Evolutionary conservation across 2,329 filamentous ascomycete genomes (phyloP).

Genomic region (Aspergillus tanneri): DNA sequence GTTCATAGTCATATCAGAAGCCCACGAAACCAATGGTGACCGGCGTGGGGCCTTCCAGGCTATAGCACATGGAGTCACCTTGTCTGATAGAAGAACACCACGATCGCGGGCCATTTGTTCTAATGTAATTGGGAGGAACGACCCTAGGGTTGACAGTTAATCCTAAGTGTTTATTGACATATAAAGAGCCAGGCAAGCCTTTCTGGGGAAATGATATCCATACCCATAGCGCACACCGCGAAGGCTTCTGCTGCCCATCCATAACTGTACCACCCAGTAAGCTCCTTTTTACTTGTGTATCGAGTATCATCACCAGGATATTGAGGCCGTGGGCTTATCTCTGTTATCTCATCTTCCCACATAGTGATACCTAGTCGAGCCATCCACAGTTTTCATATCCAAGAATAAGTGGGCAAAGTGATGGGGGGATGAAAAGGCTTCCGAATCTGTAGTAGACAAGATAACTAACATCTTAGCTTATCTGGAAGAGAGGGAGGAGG

Average conservation of each 20-base stretch:
- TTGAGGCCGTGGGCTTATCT: conserved; percentile 43
- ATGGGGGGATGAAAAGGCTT: no score
- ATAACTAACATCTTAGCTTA: no score
- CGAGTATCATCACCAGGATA: conserved; percentile 84
- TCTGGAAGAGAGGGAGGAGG: no score
- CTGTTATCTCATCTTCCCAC: conserved; percentile 29
- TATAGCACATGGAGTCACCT: conserved; percentile 69
- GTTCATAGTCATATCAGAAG: conserved; percentile 11
- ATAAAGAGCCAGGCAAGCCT: neutral
- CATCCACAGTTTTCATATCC: conserved; percentile 14
- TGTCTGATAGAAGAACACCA: conserved; percentile 80
- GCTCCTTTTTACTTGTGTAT: conserved; percentile 82
- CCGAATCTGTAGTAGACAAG: no score
- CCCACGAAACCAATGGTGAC: neutral
- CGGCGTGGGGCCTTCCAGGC: conserved; percentile 50
- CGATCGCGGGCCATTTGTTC: conserved; percentile 92
- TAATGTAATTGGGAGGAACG: conserved; percentile 92
- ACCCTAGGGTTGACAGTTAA: conserved; percentile 54
- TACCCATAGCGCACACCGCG: conserved; percentile 81
- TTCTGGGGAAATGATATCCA: conserved; percentile 11
- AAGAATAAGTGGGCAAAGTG: no score
- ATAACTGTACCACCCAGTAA: conserved; percentile 94
- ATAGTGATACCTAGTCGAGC: conserved; percentile 40
- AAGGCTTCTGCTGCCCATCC: conserved; percentile 96
- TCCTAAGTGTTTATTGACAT: neutral